Conservation (phyloP, 768 basidiomycete species). For the Boletus pseudo-olivaceus region DNA sequence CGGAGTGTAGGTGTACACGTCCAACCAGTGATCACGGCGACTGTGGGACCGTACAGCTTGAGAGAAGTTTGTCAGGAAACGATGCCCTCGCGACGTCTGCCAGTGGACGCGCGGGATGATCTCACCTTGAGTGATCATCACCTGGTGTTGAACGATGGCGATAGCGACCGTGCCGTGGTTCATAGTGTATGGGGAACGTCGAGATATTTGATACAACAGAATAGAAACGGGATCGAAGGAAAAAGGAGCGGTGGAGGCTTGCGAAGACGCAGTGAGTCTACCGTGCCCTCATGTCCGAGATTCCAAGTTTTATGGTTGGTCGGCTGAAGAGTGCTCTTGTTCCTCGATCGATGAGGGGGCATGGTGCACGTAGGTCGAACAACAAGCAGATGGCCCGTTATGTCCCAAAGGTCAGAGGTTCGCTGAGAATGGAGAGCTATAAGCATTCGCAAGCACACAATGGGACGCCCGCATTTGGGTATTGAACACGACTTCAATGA, state of each 20-base stretch:
- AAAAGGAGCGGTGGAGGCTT: background rate
- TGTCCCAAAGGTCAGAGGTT: background rate
- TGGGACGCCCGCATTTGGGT: constrained; percentile 4
- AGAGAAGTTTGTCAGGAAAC: constrained; percentile 1
- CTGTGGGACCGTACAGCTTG: constrained; percentile 56
- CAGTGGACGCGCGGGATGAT: background rate
- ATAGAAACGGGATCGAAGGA: background rate
- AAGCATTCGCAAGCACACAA: background rate
- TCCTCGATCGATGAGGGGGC: background rate
- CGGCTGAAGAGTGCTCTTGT: constrained; percentile 14
- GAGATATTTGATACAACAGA: constrained; percentile 17
- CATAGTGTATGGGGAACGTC: constrained; percentile 28
- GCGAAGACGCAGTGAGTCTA: background rate
- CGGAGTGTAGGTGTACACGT: constrained; percentile 62
- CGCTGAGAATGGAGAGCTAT: background rate
- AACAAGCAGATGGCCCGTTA: constrained; percentile 17
- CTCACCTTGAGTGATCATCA: constrained; percentile 66
- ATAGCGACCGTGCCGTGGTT: constrained; percentile 61
- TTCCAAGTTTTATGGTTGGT: constrained; percentile 20
- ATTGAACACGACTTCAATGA: background rate
- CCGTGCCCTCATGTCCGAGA: background rate
- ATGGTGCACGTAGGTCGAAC: background rate
- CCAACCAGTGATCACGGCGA: constrained; percentile 54
- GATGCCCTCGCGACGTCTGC: background rate
- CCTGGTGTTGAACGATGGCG: constrained; percentile 64